Base-by-base conservation (phyloP, 768 basidiomycete genomes). In the Cystofilobasidium macerans region DNA sequence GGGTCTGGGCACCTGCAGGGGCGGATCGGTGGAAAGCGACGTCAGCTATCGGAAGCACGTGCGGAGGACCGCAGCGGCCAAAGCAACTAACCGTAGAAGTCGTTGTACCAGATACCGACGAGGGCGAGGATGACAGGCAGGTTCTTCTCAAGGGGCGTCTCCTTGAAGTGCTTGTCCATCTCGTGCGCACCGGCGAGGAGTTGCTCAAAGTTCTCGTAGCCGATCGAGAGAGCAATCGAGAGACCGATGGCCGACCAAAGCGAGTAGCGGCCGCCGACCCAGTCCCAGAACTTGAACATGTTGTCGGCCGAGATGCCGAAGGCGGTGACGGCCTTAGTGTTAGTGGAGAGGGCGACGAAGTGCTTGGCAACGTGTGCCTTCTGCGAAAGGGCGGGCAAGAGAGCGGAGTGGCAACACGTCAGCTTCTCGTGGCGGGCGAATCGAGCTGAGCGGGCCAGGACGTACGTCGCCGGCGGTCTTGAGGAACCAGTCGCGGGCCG, bases 261-360 rank as follows among this genome's bases (percentile, higher is more conserved):
- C 72, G 88, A 91, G 83, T 99, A 99, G 69, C 94, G 84, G 32
- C 95, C 95, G 69, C 95, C 95, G 69, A 99, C 95, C 95, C 95
- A 99, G 78, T 98, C 95, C 94, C 94, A 99, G 84, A 99, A 98
- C 75, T 87, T 85, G 84, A 99, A 99, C 93, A 99, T 99, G 80
- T 97, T 97, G 71, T 82, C 82, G 68, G 85, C 76, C 54, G 86
- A 81, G 73, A 99, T 99, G 47, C 95, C 95, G 73, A 99, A 99
- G 3, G 81, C 84, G 22, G 89, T 88, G 64, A 98, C 95, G 14
- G 88, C 90, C 74, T 85, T 83, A 60, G 90, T 90, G 78, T 99
- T 99, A 65, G 95, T 99, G 73, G 89, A 92, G 65, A 99, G 84
- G 3, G 95, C 95, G 45, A 97, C 93, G 75, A 99, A 99, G 80